Conservation (phyloP, 768 basidiomycete genomes). For the Clavulina sp. region DNA sequence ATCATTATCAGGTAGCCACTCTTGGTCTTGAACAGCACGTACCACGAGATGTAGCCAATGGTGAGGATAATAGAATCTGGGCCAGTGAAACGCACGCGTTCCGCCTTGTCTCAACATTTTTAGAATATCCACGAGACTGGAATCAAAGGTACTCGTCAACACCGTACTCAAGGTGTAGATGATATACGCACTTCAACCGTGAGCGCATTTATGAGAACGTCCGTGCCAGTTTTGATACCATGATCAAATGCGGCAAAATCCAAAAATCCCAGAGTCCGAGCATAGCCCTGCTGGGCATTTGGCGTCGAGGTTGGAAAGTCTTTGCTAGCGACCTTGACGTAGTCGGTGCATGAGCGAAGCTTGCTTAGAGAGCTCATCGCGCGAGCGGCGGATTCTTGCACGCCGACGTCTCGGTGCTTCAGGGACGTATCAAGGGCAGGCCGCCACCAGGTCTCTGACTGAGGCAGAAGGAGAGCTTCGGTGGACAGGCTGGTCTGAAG, state of each 20-base stretch:
- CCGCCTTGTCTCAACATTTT: slow-evolving; percentile 40
- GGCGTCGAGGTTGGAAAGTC: slow-evolving; percentile 39
- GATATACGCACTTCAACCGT: slow-evolving; percentile 31
- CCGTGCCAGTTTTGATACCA: slow-evolving; percentile 35
- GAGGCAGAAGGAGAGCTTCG: slow-evolving; percentile 25
- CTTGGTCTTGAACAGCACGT: not conserved
- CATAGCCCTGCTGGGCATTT: slow-evolving; percentile 53
- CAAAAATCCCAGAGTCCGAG: slow-evolving; percentile 46
- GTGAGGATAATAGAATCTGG: not conserved
- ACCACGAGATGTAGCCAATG: not conserved
- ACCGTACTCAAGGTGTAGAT: not conserved
- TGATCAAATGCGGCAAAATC: slow-evolving; percentile 41
- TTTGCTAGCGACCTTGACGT: slow-evolving; percentile 48
- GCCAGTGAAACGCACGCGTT: slow-evolving; percentile 17
- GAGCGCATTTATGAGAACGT: slow-evolving; percentile 42
- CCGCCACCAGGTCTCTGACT: slow-evolving; percentile 39
- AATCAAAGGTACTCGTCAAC: not conserved
- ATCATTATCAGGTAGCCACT: not conserved
- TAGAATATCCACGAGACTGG: slow-evolving; percentile 19
- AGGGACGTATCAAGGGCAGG: slow-evolving; percentile 52
- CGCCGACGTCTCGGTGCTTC: slow-evolving; percentile 41
- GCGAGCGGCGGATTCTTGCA: slow-evolving; percentile 61
- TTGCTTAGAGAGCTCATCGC: slow-evolving; percentile 55
- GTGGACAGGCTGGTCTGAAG: slow-evolving; percentile 48
- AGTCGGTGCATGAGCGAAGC: slow-evolving; percentile 42